Evolutionary conservation across 2,329 filamentous ascomycete genomes (phyloP), one percentile per base, ranked within the genome.

Genomic region (Talaromyces sp.): DNA sequence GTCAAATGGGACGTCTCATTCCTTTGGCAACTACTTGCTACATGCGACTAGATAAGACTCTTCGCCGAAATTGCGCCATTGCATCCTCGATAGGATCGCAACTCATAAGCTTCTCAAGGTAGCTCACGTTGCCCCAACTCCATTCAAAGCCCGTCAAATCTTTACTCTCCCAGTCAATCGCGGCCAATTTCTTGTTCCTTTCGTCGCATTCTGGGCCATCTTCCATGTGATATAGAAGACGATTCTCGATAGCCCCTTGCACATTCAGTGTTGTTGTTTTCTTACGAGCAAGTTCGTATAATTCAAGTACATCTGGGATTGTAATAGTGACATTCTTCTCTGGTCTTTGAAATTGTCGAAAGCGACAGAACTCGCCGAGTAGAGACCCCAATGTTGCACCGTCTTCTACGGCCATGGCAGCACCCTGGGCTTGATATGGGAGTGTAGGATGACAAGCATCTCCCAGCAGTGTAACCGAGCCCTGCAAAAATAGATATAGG

Each of bases 321-420:
- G 40, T n/a, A 43, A 43, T n/a, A 34, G 31, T 34, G 1, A 7
- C 15, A 31, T 36, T 62, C 19, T 51, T 38, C 11, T 51, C 31
- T 36, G 49, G 51, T 34, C 17, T 43, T 43, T 19, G 6, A 43
- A n/a, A 43, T 43, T 19, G 6, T 10, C 17, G 40, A 43, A 43
- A 43, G 40, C 40, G 40, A 43, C 40, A 43, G 40, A 43, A 36
- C 29, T 54, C 49, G 17, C 45, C 60, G 36, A 63, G 45, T 1
- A 90, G 70, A 0, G 82, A 78, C 0, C 88, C 89, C 0, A 91
- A 76, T 0, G 89, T 87, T 0, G 88, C 87, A 0, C 88, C 89
- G 63, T 91, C 89, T 71, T 91, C 89, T 1, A 91, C 79, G 0
- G 86, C 85, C 0, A 84, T 87, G 71, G 90, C 90, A 17, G 89